Evolutionary conservation across 495 filamentous ascomycete genomes (phyloP).

Genomic region (Podospora tetraspora): DNA sequence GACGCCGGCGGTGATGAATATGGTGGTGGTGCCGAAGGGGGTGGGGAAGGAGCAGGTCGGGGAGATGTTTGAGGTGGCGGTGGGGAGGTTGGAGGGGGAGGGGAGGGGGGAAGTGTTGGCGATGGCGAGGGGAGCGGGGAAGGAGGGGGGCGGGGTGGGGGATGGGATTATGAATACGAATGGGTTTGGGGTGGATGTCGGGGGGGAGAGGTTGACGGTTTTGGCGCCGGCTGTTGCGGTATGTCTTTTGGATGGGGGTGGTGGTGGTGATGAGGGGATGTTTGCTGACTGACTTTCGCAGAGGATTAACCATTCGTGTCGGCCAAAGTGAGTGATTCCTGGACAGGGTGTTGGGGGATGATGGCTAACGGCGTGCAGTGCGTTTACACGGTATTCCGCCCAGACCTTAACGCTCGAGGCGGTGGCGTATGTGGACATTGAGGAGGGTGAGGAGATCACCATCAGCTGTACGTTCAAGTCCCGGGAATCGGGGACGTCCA

Average conservation of each 20-base stretch:
- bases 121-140: neutral
- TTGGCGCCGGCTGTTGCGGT: slow-evolving; percentile 31
- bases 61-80: slow-evolving; percentile 1
- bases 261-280: neutral
- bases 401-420: slow-evolving; percentile 7
- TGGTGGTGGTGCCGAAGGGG: neutral
- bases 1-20: neutral
- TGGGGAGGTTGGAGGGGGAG: neutral
- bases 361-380: neutral
- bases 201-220: slow-evolving; percentile 23
- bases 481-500: too few relatives aligned
- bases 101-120: slow-evolving; percentile 11
- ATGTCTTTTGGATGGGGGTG: slow-evolving; percentile 6
- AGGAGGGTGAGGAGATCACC: slow-evolving; percentile 3
- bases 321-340: slow-evolving; percentile 1
- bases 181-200: slow-evolving; percentile 24
- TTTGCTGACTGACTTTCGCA: neutral
- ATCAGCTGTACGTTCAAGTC: slow-evolving; percentile 5
- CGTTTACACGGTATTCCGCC: neutral
- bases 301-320: slow-evolving; percentile 10
- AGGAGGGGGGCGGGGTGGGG: slow-evolving; percentile 15
- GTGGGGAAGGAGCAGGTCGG: neutral
- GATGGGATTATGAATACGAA: slow-evolving; percentile 32
- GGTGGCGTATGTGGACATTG: slow-evolving; percentile 8
- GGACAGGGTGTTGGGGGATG: neutral